Evolutionary conservation across 1,284 basidiomycete species (phyloP), one percentile per base, ranked within the genome.

Genomic region (Prillingera fragicola): DNA sequence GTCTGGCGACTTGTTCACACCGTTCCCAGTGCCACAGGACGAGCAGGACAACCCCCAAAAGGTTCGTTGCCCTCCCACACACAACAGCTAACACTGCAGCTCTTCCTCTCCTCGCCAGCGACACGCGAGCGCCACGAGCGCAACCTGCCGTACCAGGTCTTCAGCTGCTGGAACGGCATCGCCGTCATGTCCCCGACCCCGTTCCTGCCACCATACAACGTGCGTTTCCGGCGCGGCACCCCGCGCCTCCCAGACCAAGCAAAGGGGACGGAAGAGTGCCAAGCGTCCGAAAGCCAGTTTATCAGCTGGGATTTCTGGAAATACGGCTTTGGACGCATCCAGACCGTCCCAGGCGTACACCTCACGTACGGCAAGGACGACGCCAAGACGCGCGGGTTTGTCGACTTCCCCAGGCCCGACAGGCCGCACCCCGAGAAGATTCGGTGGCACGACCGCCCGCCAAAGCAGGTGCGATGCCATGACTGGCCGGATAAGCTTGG

Each of bases 101-200:
- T 65, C 17, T 64, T 71, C 55, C 55, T 62, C 13, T 60, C 63
- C 18, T 60, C 60, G 18, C 61, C 63, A 1, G 25, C 41, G 4
- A 66, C 63, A 13, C 59, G 59, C 22, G 37, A 44, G 24, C 62
- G 65, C n/a, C 65, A 66, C 54, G 51, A 62, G 18, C 50, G 50
- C 28, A 50, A 57, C 35, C 55, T 69, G 22, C 70, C 71, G 3
- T 69, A 69, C 56, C 73, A 74, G 51, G 73, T 73, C 15, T 73
- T 73, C 50, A 63, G 70, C n/a, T 73, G 72, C 33, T 75, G 80
- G 80, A 81, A 81, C 59, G 80, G 80, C 21, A 76, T 73, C 38
- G 60, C 68, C 13, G 69, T 71, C 15, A 52, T 75, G 38, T 49
- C 52, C 32, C 65, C 70, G 17, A 46, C 38, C 4, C 67, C 69